Percentiles rank a stretch among this genome's conserved stretches.
Conservation (phyloP, 192 early-diverging fungal species). For the Podila epicladia region DNA sequence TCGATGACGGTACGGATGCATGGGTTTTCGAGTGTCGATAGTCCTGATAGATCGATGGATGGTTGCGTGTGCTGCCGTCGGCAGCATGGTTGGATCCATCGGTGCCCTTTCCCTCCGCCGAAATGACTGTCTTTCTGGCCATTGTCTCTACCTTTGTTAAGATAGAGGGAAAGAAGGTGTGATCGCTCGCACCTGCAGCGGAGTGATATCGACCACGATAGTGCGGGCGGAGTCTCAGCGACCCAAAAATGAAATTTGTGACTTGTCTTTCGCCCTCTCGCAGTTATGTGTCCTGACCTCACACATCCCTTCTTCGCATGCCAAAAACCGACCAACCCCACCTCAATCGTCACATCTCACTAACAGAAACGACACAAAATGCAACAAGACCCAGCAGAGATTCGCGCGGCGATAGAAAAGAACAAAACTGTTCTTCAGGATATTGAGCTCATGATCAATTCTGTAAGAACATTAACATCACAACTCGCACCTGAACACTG, state of each 20-base stretch:
- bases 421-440: slow-evolving; percentile 28
- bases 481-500: background rate
- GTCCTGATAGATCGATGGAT: slow-evolving; percentile 11
- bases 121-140: background rate
- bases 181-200: background rate
- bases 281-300: too few species aligned
- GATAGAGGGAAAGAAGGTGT: slow-evolving; percentile 2
- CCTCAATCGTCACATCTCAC: background rate
- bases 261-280: too few species aligned
- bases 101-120: background rate
- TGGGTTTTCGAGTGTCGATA: slow-evolving; percentile 1
- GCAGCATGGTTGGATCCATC: background rate
- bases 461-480: slow-evolving; percentile 11
- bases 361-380: background rate
- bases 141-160: background rate
- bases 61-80: background rate
- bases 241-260: too few species aligned
- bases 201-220: background rate
- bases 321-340: background rate
- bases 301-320: too few species aligned
- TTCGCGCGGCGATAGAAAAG: slow-evolving; percentile 24
- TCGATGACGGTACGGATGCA: slow-evolving; percentile 5
- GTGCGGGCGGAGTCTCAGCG: too few species aligned
- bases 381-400: slow-evolving; percentile 18
- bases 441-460: slow-evolving; percentile 49